Conservation (phyloP, 495 filamentous ascomycete species). For the Cryomyces antarcticus region DNA sequence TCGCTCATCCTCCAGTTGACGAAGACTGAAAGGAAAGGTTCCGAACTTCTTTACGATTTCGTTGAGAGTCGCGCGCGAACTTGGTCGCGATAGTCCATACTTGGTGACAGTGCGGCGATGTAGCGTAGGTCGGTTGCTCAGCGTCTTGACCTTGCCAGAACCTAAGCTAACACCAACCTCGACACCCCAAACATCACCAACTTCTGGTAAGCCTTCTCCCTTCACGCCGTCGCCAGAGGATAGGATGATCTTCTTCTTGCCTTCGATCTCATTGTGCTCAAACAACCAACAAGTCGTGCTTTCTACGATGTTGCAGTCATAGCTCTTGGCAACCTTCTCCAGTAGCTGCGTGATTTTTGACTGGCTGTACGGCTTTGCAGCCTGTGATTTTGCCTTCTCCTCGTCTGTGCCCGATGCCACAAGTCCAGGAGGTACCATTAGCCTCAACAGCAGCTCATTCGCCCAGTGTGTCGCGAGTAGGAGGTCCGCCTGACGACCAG, state of each 20-base stretch:
- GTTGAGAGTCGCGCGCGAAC: slow-evolving; percentile 71
- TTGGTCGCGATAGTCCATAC: slow-evolving; percentile 77
- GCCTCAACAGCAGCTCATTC: slow-evolving; percentile 78
- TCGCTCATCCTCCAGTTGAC: slow-evolving; percentile 91
- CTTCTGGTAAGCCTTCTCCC: slow-evolving; percentile 74
- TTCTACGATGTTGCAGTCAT: slow-evolving; percentile 86
- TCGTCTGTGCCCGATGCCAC: slow-evolving; percentile 70
- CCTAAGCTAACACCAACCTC: slow-evolving; percentile 85
- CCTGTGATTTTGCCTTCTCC: slow-evolving; percentile 80
- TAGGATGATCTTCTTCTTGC: slow-evolving; percentile 93
- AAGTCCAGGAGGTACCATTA: slow-evolving; percentile 77
- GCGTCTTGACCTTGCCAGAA: slow-evolving; percentile 79
- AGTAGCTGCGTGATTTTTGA: slow-evolving; percentile 64
- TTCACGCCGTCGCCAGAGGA: slow-evolving; percentile 69
- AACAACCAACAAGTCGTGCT: slow-evolving; percentile 95
- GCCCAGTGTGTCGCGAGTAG: slow-evolving; percentile 82
- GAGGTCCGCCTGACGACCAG: slow-evolving; percentile 64
- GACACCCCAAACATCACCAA: slow-evolving; percentile 94
- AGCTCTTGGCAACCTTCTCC: slow-evolving; percentile 78
- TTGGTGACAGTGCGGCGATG: slow-evolving; percentile 83
- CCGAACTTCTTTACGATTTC: slow-evolving; percentile 94
- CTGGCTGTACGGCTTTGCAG: slow-evolving; percentile 55
- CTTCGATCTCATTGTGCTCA: slow-evolving; percentile 91
- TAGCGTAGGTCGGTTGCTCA: slow-evolving; percentile 70
- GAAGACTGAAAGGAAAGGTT: slow-evolving; percentile 89